A percentile compares a stretch with the other conserved stretches of the same genome.
phyloP scores from a whole-genome alignment of 805 yeast species.

The Candida ficus region DNA sequence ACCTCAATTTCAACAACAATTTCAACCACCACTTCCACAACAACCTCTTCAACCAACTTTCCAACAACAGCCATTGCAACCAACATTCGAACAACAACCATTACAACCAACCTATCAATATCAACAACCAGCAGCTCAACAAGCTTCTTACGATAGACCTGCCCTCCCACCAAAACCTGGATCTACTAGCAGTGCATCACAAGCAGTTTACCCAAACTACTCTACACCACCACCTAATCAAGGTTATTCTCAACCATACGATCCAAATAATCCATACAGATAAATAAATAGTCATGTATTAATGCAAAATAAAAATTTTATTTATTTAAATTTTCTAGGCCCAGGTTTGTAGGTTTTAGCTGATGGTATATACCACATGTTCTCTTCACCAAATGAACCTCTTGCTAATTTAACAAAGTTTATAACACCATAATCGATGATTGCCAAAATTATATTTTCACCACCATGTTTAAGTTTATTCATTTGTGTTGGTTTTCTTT shows the following conservation, averaged over 20 bases:
- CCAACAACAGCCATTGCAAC: slow-evolving; percentile 4
- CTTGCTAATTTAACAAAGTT: slow-evolving; percentile 33
- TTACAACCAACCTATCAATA: slow-evolving; percentile 3
- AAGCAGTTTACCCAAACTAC: no score
- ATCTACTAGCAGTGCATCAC: slow-evolving; percentile 27
- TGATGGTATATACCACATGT: slow-evolving; percentile 11
- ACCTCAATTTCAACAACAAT: neutral
- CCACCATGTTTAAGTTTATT: slow-evolving; percentile 47
- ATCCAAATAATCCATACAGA: slow-evolving; percentile 18
- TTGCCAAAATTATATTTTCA: slow-evolving; percentile 50
- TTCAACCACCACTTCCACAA: slow-evolving; percentile 2
- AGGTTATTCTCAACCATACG: slow-evolving; percentile 21
- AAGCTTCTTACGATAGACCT: slow-evolving; percentile 13
- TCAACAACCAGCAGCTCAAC: slow-evolving; percentile 9
- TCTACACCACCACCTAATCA: slow-evolving; percentile 5
- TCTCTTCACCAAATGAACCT: slow-evolving; percentile 8
- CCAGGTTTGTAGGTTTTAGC: neutral
- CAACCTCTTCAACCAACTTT: slow-evolving; percentile 11
- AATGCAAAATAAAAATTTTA: no score
- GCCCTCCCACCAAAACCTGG: slow-evolving; percentile 11
- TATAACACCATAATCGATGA: slow-evolving; percentile 70
- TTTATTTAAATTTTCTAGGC: neutral
- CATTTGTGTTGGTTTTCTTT: slow-evolving; percentile 21
- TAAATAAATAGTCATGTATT: no score
- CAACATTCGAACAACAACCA: slow-evolving; percentile 7